Conservation (phyloP, 306 rosid genomes). For the Bauhinia variegata region DNA sequence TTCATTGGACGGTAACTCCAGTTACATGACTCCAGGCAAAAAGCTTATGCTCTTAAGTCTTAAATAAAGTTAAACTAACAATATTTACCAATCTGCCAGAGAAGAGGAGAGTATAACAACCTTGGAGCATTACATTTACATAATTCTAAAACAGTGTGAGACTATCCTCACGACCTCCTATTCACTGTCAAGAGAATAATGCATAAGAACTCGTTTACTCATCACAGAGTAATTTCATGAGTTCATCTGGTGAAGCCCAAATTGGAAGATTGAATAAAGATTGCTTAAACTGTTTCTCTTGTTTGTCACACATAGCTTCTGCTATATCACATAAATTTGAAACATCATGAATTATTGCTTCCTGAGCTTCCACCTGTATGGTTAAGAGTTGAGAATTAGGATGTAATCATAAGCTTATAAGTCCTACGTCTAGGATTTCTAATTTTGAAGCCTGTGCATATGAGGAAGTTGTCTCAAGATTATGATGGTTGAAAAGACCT, state of each 20-base stretch:
- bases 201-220: conserved; percentile 36
- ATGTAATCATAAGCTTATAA: conserved; percentile 15
- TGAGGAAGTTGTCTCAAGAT: conserved; percentile 1
- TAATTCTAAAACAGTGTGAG: conserved; percentile 27
- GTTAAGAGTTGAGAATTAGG: conserved; percentile 20
- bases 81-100: conserved; percentile 43
- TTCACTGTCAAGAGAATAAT: conserved; percentile 26
- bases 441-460: conserved; percentile 6
- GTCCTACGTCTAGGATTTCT: neutral
- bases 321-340: conserved; percentile 65
- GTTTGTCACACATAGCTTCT: conserved; percentile 53
- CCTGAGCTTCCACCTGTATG: conserved; percentile 73
- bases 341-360: conserved; percentile 57
- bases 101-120: neutral
- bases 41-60: conserved; percentile 35
- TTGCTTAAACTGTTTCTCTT: conserved; percentile 55
- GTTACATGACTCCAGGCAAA: conserved; percentile 40
- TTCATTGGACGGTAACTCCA: conserved; percentile 38
- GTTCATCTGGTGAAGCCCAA: conserved; percentile 67
- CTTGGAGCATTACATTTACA: conserved; percentile 29
- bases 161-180: conserved; percentile 24
- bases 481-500: neutral
- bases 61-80: conserved; percentile 33
- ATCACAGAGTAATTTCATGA: conserved; percentile 59
- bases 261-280: conserved; percentile 66